Evolutionary conservation across 2,329 filamentous ascomycete genomes (phyloP), one percentile per base, ranked within the genome.

Genomic region (Diaporthe ilicicola): DNA sequence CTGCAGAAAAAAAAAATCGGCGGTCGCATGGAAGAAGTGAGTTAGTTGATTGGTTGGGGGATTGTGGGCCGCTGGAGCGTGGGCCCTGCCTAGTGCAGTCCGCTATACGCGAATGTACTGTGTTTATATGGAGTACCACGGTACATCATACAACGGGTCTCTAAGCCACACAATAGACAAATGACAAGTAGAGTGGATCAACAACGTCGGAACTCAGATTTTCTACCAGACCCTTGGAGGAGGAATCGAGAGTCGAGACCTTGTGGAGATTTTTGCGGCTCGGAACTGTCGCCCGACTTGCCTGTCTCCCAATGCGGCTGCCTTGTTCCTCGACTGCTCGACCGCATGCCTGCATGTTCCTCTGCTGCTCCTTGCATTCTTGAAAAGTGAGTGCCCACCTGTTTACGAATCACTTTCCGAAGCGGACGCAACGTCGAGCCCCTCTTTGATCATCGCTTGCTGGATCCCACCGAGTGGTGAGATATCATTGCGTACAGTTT

Each of bases 1-100:
- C 27, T 50, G n/a, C 48, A 56, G 65, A 46, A 68, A 67, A 67
- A 67, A 67, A 68, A 68, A 46, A 29, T 56, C 50, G 51, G 65
- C 65, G 6, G 53, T 44, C 39, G 29, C 13, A 34, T 27, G 13
- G 9, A 13, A 46, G 53, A 19, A 37, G 10, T 22, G 29, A 46
- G 19, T 24, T 56, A 27, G 56, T 68, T 68, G 65, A 51, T 27
- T 68, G 53, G n/a, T 3, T 4, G 42, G 29, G 32, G 32, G 32
- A 9, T 9, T 24, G 44, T 64, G 59, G 44, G 29, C 34, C 42
- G 12, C n/a, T 17, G 22, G 19, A n/a, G 27, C 17, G 32, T n/a
- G 44, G 29, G 12, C 29, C 59, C 44, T 27, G 24, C n/a, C 29
- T 34, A 48, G 59, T 34, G 42, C 13, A 48, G 59, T 42, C 59